These are phyloP conservation scores for Pyrus hybrid DNA, from an alignment of 331 rosid genomes.

Conservation along the genomic window DNA sequence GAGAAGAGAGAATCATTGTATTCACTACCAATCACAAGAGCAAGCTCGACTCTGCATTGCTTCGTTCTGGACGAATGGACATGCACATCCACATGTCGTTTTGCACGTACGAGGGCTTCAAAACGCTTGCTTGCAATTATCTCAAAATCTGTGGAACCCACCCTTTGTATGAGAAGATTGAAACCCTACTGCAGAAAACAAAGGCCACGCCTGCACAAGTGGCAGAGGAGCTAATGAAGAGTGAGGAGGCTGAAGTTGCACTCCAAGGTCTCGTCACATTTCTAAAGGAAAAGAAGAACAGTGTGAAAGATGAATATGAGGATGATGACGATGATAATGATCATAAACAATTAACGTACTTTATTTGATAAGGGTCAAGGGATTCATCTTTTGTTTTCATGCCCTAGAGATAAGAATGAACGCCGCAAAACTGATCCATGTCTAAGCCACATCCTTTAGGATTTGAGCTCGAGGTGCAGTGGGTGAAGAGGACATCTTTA, in stretches of 20 bases:
- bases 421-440: too few species aligned
- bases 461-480: too few species aligned
- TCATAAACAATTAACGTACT: neutral
- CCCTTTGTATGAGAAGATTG: constrained; percentile 12
- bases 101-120: constrained; percentile 18
- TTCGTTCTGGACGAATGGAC: constrained; percentile 44
- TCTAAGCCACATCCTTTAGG: too few species aligned
- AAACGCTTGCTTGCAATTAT: constrained; percentile 25
- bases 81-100: constrained; percentile 33
- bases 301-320: neutral
- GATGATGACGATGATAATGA: neutral
- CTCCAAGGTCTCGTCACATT: constrained; percentile 14
- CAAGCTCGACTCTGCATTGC: constrained; percentile 32
- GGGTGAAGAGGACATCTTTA: too few species aligned
- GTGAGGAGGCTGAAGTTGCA: constrained; percentile 17
- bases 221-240: constrained; percentile 35
- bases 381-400: too few species aligned
- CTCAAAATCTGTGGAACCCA: neutral
- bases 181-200: constrained; percentile 7
- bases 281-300: constrained; percentile 9
- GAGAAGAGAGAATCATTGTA: constrained; percentile 30
- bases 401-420: too few species aligned
- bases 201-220: constrained; percentile 35
- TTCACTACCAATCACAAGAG: constrained; percentile 28
- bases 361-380: neutral